phyloP scores from a whole-genome alignment of 164 flowering plant species.

The Chimonanthus salicifolius region DNA sequence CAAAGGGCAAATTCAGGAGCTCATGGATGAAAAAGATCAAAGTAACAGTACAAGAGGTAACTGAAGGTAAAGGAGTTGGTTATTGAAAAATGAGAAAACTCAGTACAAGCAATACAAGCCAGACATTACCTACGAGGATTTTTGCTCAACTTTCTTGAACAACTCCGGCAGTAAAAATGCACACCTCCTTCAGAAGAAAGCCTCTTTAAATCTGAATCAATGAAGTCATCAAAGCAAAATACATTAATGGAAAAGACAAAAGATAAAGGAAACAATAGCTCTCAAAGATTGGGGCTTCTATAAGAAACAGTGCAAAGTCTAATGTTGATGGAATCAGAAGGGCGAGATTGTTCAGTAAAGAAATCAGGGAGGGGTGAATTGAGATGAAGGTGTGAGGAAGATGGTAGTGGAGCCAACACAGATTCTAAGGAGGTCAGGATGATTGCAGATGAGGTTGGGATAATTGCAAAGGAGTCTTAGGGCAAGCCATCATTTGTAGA shows the following conservation, averaged over 20 bases:
- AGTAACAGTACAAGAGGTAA: background rate
- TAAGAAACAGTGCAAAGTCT: no score
- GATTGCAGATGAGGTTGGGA: no score
- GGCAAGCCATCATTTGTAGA: no score
- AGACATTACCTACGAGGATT: constrained; percentile 49
- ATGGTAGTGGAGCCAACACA: no score
- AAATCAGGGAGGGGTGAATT: no score
- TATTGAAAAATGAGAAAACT: background rate
- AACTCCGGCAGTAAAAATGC: constrained; percentile 72
- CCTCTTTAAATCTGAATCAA: constrained; percentile 43
- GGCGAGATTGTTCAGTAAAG: no score
- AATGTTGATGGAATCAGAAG: no score
- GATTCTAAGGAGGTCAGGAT: no score
- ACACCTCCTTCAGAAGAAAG: constrained; percentile 45
- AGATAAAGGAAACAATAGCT: background rate
- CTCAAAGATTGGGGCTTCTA: background rate
- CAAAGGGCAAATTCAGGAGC: background rate
- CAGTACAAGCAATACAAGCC: background rate
- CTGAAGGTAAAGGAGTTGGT: background rate
- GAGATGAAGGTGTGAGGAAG: no score
- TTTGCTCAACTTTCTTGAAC: constrained; percentile 57
- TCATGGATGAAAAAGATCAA: background rate
- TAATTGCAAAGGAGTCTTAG: no score
- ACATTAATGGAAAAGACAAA: background rate
- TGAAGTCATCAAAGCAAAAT: background rate